Evolutionary conservation across 2,329 filamentous ascomycete genomes (phyloP), one percentile per base, ranked within the genome.

Genomic region (Neonectria faginata): DNA sequence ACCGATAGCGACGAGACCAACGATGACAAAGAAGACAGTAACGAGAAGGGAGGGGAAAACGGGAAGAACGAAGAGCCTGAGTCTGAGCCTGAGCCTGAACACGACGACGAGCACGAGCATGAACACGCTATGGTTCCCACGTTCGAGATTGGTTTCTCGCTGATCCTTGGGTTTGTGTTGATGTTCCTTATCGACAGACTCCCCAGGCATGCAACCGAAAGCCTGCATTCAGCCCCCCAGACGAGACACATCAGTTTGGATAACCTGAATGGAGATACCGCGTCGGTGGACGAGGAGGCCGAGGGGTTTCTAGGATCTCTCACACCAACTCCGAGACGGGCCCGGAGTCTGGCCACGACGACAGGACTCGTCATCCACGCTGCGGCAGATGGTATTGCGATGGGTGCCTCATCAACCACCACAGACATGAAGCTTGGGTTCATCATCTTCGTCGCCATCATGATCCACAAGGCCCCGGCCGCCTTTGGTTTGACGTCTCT

Each of bases 141-240:
- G 0, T 89, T 90, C 69, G 96, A 92, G 80, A 92, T 99, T 63
- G 96, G 96, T 5, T 85, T 98, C 58, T 93, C 94, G 2, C 83
- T 99, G 56, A 89, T 97, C 60, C 82, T 92, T 16, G 96, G 96
- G 12, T 99, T 98, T 79, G 89, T 97, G 62, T 86, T 97, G 69
- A 99, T 99, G 96, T 98, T 97, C 76, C 86, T 99, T 22, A 91
- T 99, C 74, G 95, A 99, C 79, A 90, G 92, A 56, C 80, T 97
- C 9, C 93, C 94, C 8, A 88, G 89, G 44, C 91, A 94, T 76
- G 88, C 90, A 6, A 86, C 87, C 1, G 85, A 92, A 20, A 84
- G 86, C 44, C 81, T 92, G 41, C 89, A 90, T 72, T 82, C 86
- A 20, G 84, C 86, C 41, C 89, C 91, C 14, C 84, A 89, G 57